Evolutionary conservation across 1,284 basidiomycete species (phyloP), one percentile per base, ranked within the genome.

Genomic region (Vanrija humicola): DNA sequence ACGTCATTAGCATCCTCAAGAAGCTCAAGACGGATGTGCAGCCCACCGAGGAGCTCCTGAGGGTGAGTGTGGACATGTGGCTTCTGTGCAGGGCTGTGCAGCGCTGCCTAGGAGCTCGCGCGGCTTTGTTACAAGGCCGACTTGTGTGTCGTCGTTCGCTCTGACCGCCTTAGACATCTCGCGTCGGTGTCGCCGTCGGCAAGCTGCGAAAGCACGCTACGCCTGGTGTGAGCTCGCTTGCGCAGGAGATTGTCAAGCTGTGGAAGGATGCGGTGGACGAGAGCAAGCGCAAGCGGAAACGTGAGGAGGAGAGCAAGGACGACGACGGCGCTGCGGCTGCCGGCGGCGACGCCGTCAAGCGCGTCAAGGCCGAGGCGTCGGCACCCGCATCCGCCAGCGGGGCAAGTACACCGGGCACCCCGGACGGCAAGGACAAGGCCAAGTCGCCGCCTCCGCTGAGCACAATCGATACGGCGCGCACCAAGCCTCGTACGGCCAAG

Each of bases 191-290:
- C 12, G 89, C 91, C 0, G 89, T 98, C 3, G 93, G 92, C 48
- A 97, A 96, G 78, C 80, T 97, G 25, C 84, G 94, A 45, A 82
- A 82, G 28, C 84, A 92, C 71, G 75, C 83, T 0, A 81, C 84
- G 18, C 87, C 88, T 66, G 82, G 84, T 19, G 84, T 98, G 3
- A 76, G 89, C 3, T 86, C 90, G 55, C 79, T 91, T 4, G 90
- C 95, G 14, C 97, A 97, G 74, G 91, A 93, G 64, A 82, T 98
- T 38, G 94, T 98, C 46, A 90, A 87, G 77, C 86, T 87, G 72
- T 94, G 91, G 91, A 92, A 93, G 77, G 83, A 80, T 45, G 86
- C 85, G 53, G 90, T 93, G 28, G 89, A 91, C 64, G 84, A 83
- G 66, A 86, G 64, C 60, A 77, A 88, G 53, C 90, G 90, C 72